These are phyloP conservation scores for Paulownia fortunei DNA, from an alignment of 257 asterid species.

Conservation along the genomic window DNA sequence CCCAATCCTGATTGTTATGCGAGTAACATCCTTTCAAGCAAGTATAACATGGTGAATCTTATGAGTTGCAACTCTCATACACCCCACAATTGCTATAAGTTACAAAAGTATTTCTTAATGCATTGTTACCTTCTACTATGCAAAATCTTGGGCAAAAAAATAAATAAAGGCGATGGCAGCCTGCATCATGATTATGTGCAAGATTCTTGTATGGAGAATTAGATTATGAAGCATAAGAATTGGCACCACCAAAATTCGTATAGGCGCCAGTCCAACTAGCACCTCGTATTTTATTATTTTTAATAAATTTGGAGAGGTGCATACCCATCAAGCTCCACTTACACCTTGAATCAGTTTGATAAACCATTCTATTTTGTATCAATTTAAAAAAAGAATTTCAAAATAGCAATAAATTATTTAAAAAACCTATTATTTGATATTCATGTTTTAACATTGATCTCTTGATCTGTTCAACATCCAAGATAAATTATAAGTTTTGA, in stretches of 20 bases:
- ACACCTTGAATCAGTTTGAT: too few relatives aligned
- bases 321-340: too few relatives aligned
- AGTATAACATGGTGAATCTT: slow-evolving; percentile 44
- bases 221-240: neutral
- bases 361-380: too few relatives aligned
- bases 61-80: slow-evolving; percentile 55
- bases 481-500: too few relatives aligned
- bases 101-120: slow-evolving; percentile 28
- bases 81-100: slow-evolving; percentile 52
- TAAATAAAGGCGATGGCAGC: slow-evolving; percentile 1
- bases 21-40: slow-evolving; percentile 65
- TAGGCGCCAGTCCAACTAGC: too few relatives aligned
- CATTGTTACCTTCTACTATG: slow-evolving; percentile 24
- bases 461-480: too few relatives aligned
- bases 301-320: too few relatives aligned
- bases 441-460: too few relatives aligned
- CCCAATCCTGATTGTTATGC: slow-evolving; percentile 49
- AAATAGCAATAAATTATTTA: too few relatives aligned
- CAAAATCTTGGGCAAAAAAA: slow-evolving; percentile 17
- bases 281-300: too few relatives aligned
- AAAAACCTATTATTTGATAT: too few relatives aligned
- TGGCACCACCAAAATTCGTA: neutral
- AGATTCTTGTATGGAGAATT: neutral
- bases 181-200: slow-evolving; percentile 23
- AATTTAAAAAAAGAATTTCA: too few relatives aligned